Conservation (phyloP, 2,329 filamentous ascomycete genomes). For the Graphilbum ipis-grandicollis region DNA sequence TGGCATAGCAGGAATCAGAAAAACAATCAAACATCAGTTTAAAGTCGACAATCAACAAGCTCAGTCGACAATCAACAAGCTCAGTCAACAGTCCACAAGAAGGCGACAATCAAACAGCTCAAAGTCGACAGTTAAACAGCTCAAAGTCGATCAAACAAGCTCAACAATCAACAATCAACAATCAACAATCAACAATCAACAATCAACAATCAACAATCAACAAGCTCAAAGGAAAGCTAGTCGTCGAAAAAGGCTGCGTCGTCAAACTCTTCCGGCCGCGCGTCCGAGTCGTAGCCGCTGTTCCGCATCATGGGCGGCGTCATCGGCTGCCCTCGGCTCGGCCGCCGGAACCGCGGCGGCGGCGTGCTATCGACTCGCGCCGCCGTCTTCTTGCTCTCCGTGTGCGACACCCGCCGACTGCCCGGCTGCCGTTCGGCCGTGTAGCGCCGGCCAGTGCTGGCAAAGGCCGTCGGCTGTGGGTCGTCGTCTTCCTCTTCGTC, state of each 20-base stretch:
- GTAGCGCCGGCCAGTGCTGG: slow-evolving; percentile 40
- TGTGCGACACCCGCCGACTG: slow-evolving; percentile 13
- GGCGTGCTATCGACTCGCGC: slow-evolving; percentile 20
- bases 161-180: too few species aligned
- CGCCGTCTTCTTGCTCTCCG: slow-evolving; percentile 21
- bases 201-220: neutral
- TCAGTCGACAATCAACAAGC: too few species aligned
- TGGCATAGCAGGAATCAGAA: too few species aligned
- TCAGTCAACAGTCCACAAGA: too few species aligned
- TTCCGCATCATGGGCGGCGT: slow-evolving; percentile 46
- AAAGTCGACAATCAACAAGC: too few species aligned
- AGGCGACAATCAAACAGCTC: too few species aligned
- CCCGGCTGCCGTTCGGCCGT: slow-evolving; percentile 32
- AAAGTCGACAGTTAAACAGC: too few species aligned
- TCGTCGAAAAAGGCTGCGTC: slow-evolving; percentile 42
- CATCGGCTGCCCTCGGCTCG: slow-evolving; percentile 22
- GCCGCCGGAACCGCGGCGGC: slow-evolving; percentile 17
- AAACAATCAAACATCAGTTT: too few species aligned
- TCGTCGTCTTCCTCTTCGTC: slow-evolving; percentile 1
- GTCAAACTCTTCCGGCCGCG: slow-evolving; percentile 39
- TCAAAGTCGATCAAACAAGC: too few species aligned
- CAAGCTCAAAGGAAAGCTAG: neutral
- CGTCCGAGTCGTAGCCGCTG: slow-evolving; percentile 43
- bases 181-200: too few species aligned
- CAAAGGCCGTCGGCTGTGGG: slow-evolving; percentile 41